Conservation (phyloP, 805 yeast genomes). For the Ogataea nakhonphanomensis region DNA sequence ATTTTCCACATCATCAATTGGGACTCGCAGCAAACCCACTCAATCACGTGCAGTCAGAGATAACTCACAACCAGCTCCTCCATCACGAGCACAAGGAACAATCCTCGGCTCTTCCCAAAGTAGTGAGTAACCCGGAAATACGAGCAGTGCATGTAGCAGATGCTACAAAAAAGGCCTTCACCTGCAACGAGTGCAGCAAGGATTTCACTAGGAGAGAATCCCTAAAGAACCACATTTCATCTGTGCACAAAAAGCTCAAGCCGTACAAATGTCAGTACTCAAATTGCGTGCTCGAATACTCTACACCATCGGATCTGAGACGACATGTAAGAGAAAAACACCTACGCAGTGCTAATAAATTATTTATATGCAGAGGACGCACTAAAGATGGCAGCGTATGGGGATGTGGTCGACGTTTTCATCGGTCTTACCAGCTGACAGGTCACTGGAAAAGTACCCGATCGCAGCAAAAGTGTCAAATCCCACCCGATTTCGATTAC, state of each 20-base stretch:
- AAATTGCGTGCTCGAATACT: slow-evolving; percentile 12
- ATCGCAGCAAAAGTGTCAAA: slow-evolving; percentile 15
- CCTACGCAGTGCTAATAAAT: slow-evolving; percentile 6
- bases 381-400: slow-evolving; percentile 6
- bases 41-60: too few relatives aligned
- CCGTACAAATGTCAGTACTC: slow-evolving; percentile 16
- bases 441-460: slow-evolving; percentile 24
- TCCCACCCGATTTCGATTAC: slow-evolving; percentile 19
- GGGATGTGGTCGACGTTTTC: slow-evolving; percentile 23
- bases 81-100: too few relatives aligned
- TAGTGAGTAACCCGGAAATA: too few relatives aligned
- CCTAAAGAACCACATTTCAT: slow-evolving; percentile 19
- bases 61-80: too few relatives aligned
- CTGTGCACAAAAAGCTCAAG: slow-evolving; percentile 19
- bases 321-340: slow-evolving; percentile 22
- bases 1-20: too few relatives aligned
- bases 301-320: slow-evolving; percentile 21
- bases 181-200: slow-evolving; percentile 15
- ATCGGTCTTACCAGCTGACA: slow-evolving; percentile 20
- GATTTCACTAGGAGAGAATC: slow-evolving; percentile 21
- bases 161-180: slow-evolving; percentile 7
- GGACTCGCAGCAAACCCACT: too few relatives aligned
- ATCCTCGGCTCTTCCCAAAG: too few relatives aligned
- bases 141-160: too few relatives aligned
- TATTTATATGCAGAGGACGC: slow-evolving; percentile 16